A percentile compares a stretch with the other conserved stretches of the same genome.
phyloP scores from a whole-genome alignment of 2,329 filamentous ascomycete species.

The Scleromitrula shiraiana region DNA sequence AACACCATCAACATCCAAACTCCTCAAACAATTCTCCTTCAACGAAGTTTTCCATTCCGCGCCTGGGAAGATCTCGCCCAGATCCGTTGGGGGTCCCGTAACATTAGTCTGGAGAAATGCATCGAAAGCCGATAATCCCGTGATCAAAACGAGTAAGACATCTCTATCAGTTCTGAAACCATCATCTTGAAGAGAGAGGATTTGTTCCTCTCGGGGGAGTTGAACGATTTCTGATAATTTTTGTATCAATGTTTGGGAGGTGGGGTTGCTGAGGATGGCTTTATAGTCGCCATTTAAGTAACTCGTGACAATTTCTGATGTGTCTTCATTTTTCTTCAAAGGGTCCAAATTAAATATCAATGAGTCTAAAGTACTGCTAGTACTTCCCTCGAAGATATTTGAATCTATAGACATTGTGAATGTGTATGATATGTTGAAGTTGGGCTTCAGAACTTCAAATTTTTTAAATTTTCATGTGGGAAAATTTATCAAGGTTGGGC shows the following conservation, averaged over 20 bases:
- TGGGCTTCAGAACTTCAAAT: constrained; percentile 2
- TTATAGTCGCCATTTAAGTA: constrained; percentile 28
- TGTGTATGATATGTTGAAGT: constrained; percentile 7
- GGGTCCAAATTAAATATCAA: constrained; percentile 23
- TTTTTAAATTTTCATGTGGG: constrained; percentile 11
- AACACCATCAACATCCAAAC: constrained; percentile 74
- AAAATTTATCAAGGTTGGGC: constrained; percentile 16
- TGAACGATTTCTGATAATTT: constrained; percentile 18
- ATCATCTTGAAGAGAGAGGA: constrained; percentile 14
- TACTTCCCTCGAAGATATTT: neutral
- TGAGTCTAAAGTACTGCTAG: constrained; percentile 18
- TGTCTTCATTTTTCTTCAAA: constrained; percentile 20
- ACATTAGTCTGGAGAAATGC: constrained; percentile 82
- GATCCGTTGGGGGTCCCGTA: constrained; percentile 69
- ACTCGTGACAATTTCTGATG: constrained; percentile 20
- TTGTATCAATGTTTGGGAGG: constrained; percentile 22
- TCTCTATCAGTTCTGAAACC: constrained; percentile 11
- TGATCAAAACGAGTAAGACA: constrained; percentile 21
- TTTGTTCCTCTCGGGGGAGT: constrained; percentile 11
- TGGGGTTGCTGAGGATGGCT: constrained; percentile 21
- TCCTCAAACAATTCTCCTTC: constrained; percentile 54
- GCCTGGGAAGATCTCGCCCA: constrained; percentile 35
- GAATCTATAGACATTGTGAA: constrained; percentile 6
- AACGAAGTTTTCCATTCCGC: constrained; percentile 11
- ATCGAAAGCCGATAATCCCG: constrained; percentile 63